Evolutionary conservation across 2,329 filamentous ascomycete genomes (phyloP).

Genomic region (Penicillium sp.): DNA sequence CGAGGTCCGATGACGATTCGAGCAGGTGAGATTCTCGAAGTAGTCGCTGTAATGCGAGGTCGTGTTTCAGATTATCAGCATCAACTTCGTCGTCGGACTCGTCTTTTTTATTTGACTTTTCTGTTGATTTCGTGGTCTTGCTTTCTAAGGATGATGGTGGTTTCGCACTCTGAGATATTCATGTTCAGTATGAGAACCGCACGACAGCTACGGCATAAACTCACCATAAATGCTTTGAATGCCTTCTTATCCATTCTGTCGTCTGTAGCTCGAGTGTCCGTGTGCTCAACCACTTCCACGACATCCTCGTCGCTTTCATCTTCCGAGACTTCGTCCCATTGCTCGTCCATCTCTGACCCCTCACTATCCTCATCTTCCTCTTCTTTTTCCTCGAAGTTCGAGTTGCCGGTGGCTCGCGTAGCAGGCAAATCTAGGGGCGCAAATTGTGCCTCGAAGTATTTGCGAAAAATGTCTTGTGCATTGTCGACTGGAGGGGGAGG

Average conservation of each 20-base stretch:
- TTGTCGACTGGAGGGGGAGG: constrained; percentile 19
- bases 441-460: constrained; percentile 87
- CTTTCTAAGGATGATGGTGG: constrained; percentile 42
- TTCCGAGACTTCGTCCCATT: constrained; percentile 65
- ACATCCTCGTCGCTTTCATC: constrained; percentile 41
- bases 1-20: constrained; percentile 54
- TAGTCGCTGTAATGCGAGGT: constrained; percentile 86
- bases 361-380: constrained; percentile 27
- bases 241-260: constrained; percentile 63
- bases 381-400: constrained; percentile 25
- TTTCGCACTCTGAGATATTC: constrained; percentile 40
- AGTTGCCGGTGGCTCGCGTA: constrained; percentile 6
- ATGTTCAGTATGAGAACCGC: constrained; percentile 7
- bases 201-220: neutral
- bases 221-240: constrained; percentile 75
- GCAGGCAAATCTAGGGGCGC: constrained; percentile 59
- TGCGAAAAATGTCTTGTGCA: constrained; percentile 72
- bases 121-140: constrained; percentile 16
- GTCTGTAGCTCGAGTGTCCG: constrained; percentile 44
- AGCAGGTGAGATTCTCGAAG: constrained; percentile 90
- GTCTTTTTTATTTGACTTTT: constrained; percentile 30
- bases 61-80: constrained; percentile 74
- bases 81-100: constrained; percentile 60
- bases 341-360: constrained; percentile 43
- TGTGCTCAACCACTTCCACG: constrained; percentile 65